Evolutionary conservation across 169 alveolate genomes (phyloP).

Genomic region (Plasmodium sp.): DNA sequence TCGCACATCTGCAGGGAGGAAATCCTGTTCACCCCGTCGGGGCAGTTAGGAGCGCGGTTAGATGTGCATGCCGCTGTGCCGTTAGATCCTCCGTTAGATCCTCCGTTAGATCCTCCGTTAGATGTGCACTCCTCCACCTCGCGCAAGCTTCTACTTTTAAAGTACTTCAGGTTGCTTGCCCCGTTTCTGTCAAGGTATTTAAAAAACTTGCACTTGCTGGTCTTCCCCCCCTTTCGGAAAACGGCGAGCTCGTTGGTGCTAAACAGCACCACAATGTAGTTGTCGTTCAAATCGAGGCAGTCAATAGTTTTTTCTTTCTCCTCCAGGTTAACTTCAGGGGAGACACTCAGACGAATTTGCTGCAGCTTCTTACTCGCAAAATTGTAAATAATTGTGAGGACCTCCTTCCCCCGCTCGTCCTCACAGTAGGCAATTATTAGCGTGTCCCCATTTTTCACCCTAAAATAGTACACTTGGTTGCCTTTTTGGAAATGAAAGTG

Average conservation of each 20-base stretch:
- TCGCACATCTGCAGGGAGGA: slow-evolving; percentile 29
- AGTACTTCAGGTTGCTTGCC: slow-evolving; percentile 23
- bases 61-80: not conserved
- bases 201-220: slow-evolving; percentile 7
- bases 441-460: slow-evolving; percentile 14
- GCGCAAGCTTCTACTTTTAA: slow-evolving; percentile 20
- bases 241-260: slow-evolving; percentile 23
- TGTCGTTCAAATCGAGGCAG: slow-evolving; percentile 8
- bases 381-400: slow-evolving; percentile 10
- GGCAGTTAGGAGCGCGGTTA: not conserved
- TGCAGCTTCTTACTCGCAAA: not conserved
- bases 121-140: slow-evolving; percentile 22
- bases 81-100: not conserved
- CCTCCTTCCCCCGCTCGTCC: not conserved
- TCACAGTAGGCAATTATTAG: slow-evolving; percentile 29
- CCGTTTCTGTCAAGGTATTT: slow-evolving; percentile 26
- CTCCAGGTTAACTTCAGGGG: not conserved
- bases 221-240: not conserved
- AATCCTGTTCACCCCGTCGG: not conserved
- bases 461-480: slow-evolving; percentile 25
- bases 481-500: slow-evolving; percentile 1
- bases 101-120: not conserved
- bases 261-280: slow-evolving; percentile 26
- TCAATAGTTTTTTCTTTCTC: slow-evolving; percentile 5
- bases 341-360: not conserved